Conservation (phyloP, 345 rosid species). For the Reutealis trisperma region DNA sequence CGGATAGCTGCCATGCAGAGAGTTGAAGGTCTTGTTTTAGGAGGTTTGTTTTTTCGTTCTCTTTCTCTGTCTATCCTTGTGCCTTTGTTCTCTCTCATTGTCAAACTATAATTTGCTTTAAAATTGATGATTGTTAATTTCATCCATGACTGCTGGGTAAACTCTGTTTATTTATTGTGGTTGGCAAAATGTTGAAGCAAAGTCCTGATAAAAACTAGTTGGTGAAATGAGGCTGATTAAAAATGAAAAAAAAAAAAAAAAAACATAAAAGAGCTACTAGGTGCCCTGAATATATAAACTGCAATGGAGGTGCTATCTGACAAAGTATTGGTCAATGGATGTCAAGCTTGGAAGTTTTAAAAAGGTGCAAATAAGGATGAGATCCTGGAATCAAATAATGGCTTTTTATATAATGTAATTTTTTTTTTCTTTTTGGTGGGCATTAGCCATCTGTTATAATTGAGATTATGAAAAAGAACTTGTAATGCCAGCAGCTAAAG, state of each 20-base stretch:
- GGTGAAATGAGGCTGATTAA: neutral
- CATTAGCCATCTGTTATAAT: neutral
- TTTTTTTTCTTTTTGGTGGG: neutral
- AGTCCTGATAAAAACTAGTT: neutral
- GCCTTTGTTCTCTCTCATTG: neutral
- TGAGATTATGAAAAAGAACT: neutral
- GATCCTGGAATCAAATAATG: slow-evolving; percentile 3
- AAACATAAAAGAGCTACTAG: neutral
- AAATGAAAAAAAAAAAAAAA: neutral
- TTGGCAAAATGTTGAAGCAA: neutral
- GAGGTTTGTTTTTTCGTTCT: slow-evolving; percentile 54
- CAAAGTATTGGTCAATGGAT: neutral
- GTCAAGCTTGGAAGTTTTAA: neutral
- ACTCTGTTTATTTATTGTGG: neutral
- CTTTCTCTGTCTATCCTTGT: neutral
- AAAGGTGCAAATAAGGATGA: neutral
- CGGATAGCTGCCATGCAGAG: slow-evolving; percentile 99
- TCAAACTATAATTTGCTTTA: neutral
- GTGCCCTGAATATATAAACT: neutral
- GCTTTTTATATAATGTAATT: neutral
- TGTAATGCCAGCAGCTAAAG: too few species aligned
- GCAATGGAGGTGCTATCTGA: neutral
- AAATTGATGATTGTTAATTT: neutral
- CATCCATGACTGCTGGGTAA: neutral
- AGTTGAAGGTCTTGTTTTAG: slow-evolving; percentile 93